phyloP scores from a whole-genome alignment of 345 rosid species.

The Pistacia vera region DNA sequence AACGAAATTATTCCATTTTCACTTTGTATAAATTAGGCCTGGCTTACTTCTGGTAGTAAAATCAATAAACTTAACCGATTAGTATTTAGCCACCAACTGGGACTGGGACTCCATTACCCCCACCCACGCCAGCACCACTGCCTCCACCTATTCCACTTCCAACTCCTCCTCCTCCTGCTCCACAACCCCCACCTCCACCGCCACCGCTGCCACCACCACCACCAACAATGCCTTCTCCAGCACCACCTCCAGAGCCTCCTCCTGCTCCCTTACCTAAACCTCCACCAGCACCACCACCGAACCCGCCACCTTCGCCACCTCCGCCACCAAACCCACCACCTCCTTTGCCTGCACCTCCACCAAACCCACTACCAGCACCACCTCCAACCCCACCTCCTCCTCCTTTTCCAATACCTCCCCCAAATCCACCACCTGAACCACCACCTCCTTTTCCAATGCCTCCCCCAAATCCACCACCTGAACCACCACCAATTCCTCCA shows the following conservation, averaged over 20 bases:
- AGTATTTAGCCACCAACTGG: slow-evolving; percentile 10
- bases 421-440: slow-evolving; percentile 3
- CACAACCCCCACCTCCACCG: slow-evolving; percentile 15
- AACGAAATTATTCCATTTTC: background rate
- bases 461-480: slow-evolving; percentile 18
- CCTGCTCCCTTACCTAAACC: slow-evolving; percentile 8
- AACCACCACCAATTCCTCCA: slow-evolving; percentile 3
- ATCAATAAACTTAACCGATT: background rate
- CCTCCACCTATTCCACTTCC: background rate
- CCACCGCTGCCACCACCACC: slow-evolving; percentile 12
- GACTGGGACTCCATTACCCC: slow-evolving; percentile 11
- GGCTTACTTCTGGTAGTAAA: background rate
- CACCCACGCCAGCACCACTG: slow-evolving; percentile 17
- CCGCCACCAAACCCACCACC: background rate
- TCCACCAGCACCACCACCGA: slow-evolving; percentile 13
- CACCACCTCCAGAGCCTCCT: slow-evolving; percentile 1
- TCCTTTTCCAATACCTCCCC: background rate
- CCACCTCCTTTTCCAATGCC: slow-evolving; percentile 20
- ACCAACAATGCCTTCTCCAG: slow-evolving; percentile 18
- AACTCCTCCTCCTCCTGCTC: background rate
- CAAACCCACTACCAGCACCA: slow-evolving; percentile 5
- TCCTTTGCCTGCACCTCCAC: background rate
- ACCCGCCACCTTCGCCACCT: background rate
- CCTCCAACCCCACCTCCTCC: background rate
- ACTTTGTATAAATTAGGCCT: background rate